Evolutionary conservation across 306 rosid genomes (phyloP).

Genomic region (Adenanthera pavonina): DNA sequence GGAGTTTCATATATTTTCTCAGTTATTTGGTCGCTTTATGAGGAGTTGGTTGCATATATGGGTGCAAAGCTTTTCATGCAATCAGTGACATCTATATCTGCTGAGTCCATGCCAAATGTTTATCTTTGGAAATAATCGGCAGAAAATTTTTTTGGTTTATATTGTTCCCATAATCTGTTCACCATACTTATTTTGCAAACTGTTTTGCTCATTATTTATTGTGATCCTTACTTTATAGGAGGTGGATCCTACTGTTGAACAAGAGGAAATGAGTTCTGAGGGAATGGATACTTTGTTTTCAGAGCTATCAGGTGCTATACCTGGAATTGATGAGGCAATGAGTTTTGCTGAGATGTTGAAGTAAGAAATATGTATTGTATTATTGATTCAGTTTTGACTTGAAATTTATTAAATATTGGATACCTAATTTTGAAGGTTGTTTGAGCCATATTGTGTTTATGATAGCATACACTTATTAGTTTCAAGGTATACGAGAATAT

Average conservation of each 20-base stretch:
- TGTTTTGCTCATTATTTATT: conserved; percentile 6
- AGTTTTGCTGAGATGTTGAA: conserved; percentile 86
- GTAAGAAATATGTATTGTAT: conserved; percentile 41
- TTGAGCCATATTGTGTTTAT: conserved; percentile 11
- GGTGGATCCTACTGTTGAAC: conserved; percentile 76
- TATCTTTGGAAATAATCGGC: neutral
- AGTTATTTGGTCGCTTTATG: neutral
- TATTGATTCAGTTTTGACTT: neutral
- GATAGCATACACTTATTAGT: neutral
- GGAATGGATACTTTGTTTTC: conserved; percentile 73
- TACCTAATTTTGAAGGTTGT: conserved; percentile 4
- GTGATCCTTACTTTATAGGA: conserved; percentile 49
- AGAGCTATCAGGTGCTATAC: conserved; percentile 73
- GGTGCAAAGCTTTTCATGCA: neutral
- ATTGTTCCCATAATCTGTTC: neutral
- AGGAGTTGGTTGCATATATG: neutral
- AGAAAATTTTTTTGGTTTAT: neutral
- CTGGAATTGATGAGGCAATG: conserved; percentile 87
- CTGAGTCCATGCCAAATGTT: neutral
- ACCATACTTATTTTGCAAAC: neutral
- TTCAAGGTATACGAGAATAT: conserved; percentile 16
- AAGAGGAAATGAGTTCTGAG: conserved; percentile 53
- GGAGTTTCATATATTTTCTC: neutral
- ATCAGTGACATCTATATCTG: neutral
- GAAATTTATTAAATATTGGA: neutral